Percentiles rank a stretch among this genome's conserved stretches.
phyloP scores from a whole-genome alignment of 1,284 basidiomycete species.

The Ustilago bromivora region DNA sequence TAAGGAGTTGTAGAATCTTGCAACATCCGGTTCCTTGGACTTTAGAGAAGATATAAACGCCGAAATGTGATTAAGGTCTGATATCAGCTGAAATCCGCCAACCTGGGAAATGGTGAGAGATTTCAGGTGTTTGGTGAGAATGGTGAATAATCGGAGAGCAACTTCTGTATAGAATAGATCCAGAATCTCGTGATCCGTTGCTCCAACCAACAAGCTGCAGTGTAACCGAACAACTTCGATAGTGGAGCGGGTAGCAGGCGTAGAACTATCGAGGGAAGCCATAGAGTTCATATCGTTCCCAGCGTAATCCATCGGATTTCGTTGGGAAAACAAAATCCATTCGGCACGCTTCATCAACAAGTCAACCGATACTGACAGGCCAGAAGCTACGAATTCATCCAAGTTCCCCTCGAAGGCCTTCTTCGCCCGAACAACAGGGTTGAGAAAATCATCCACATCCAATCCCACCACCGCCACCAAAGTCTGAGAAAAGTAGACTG shows the following conservation, averaged over 20 bases:
- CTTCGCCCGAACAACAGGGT: slow-evolving; percentile 92
- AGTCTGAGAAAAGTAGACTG: slow-evolving; percentile 97
- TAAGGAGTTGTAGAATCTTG: slow-evolving; percentile 87
- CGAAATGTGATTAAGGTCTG: slow-evolving; percentile 93
- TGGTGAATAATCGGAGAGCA: slow-evolving; percentile 87
- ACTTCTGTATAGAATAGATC: slow-evolving; percentile 99
- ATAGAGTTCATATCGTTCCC: slow-evolving; percentile 8
- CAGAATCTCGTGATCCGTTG: slow-evolving; percentile 92
- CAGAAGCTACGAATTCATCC: slow-evolving; percentile 91
- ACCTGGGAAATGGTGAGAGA: slow-evolving; percentile 92
- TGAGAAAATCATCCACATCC: slow-evolving; percentile 86
- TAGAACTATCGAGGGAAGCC: slow-evolving; percentile 75
- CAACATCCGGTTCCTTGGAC: slow-evolving; percentile 75
- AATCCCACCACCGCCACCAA: slow-evolving; percentile 70
- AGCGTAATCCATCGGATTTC: slow-evolving; percentile 83
- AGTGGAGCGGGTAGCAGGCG: slow-evolving; percentile 84
- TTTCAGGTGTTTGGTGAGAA: slow-evolving; percentile 95
- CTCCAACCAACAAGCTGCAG: slow-evolving; percentile 88
- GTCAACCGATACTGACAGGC: slow-evolving; percentile 93
- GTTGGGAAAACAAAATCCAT: slow-evolving; percentile 86
- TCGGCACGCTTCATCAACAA: slow-evolving; percentile 98
- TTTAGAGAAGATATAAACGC: slow-evolving; percentile 77
- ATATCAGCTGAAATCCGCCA: slow-evolving; percentile 95
- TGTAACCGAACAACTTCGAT: slow-evolving; percentile 88
- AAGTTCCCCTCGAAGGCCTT: slow-evolving; percentile 91